A percentile compares a stretch with the other conserved stretches of the same genome.
Conservation (phyloP, 2,329 filamentous ascomycete genomes). For the Botrytis deweyae region DNA sequence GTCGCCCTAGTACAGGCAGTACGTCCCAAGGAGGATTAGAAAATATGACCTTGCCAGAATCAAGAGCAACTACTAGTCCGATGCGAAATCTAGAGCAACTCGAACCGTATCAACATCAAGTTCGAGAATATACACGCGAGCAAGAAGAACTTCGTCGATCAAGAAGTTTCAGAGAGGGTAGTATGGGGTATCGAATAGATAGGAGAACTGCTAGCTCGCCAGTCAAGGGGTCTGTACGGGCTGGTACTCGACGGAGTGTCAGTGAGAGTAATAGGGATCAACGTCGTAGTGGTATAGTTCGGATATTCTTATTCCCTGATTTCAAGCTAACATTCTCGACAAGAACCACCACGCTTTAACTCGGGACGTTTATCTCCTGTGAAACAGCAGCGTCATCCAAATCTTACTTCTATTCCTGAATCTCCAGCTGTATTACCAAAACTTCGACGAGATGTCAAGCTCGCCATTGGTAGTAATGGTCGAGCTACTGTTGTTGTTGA, state of each 20-base stretch:
- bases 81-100: conserved; percentile 29
- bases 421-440: conserved; percentile 42
- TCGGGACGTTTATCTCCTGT: conserved; percentile 47
- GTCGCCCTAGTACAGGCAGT: conserved; percentile 39
- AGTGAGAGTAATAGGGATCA: conserved; percentile 36
- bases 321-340: conserved; percentile 23
- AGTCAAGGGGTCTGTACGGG: conserved; percentile 34
- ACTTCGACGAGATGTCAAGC: conserved; percentile 55
- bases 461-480: conserved; percentile 62
- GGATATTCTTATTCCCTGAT: neutral
- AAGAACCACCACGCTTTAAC: conserved; percentile 31
- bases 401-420: conserved; percentile 60
- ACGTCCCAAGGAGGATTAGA: conserved; percentile 30
- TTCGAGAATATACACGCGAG: conserved; percentile 37
- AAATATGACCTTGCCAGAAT: conserved; percentile 32
- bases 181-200: conserved; percentile 29
- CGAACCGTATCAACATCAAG: conserved; percentile 39
- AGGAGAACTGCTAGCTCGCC: conserved; percentile 37
- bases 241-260: conserved; percentile 34
- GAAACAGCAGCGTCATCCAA: conserved; percentile 50
- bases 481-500: conserved; percentile 41
- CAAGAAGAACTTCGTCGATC: conserved; percentile 37
- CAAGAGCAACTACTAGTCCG: conserved; percentile 35
- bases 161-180: conserved; percentile 31
- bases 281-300: conserved; percentile 30